Percentiles rank a stretch among this genome's conserved stretches.
Evolutionary conservation across 73 alveolate species (phyloP).

Genomic region (Breviolum minutum): DNA sequence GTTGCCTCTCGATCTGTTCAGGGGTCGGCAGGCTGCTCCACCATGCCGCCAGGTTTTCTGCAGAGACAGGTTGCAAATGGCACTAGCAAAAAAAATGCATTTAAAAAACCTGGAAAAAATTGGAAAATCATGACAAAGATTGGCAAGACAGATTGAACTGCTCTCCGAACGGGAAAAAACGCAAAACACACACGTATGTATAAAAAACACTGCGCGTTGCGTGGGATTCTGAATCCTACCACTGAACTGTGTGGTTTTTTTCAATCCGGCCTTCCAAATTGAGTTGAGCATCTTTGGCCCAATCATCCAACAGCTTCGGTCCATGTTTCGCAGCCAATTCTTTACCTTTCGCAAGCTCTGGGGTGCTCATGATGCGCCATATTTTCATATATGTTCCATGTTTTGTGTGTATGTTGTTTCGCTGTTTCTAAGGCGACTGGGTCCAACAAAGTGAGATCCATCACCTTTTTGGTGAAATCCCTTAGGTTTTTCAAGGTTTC

Average conservation of each 20-base stretch:
- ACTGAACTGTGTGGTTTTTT: not conserved
- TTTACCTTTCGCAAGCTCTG: not conserved
- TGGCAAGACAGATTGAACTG: not conserved
- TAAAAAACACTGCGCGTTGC: too few relatives aligned
- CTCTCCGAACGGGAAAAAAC: not conserved
- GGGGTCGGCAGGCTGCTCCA: not conserved
- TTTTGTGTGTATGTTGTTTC: not conserved
- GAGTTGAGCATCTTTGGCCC: constrained; percentile 45
- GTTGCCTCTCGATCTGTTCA: not conserved
- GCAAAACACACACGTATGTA: not conserved
- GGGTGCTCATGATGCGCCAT: not conserved
- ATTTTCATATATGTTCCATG: too few relatives aligned
- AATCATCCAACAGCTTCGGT: not conserved
- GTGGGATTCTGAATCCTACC: too few relatives aligned
- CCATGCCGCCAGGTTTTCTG: constrained; percentile 9
- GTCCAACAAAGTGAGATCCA: too few relatives aligned
- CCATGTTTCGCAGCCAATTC: not conserved
- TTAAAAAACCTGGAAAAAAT: too few relatives aligned
- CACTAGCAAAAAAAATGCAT: too few relatives aligned
- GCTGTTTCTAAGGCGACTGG: not conserved
- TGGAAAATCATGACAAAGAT: not conserved
- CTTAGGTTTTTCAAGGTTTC: too few relatives aligned
- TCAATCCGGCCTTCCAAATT: not conserved
- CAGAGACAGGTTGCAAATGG: not conserved
- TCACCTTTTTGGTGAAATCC: too few relatives aligned